A percentile compares a stretch with the other conserved stretches of the same genome.
Conservation (phyloP, 2,329 filamentous ascomycete species). For the Penicillium nordicum region DNA sequence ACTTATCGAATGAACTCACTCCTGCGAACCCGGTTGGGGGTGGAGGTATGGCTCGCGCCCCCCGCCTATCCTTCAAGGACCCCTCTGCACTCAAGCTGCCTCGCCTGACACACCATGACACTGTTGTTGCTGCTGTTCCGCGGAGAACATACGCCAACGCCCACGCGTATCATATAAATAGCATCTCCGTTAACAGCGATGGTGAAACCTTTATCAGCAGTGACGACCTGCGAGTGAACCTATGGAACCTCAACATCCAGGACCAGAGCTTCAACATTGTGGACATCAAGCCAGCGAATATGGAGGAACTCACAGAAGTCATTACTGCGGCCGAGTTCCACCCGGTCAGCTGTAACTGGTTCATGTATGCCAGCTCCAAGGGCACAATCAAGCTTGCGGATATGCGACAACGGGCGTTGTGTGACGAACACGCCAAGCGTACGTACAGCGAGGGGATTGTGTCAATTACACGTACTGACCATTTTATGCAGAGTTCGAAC, state of each 20-base stretch:
- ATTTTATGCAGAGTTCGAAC: conserved; percentile 75
- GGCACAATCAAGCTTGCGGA: conserved; percentile 98
- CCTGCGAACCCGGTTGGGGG: conserved; percentile 68
- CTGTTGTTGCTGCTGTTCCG: conserved; percentile 92
- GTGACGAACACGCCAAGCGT: conserved; percentile 95
- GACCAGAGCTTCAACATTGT: conserved; percentile 99
- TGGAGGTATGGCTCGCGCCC: conserved; percentile 71
- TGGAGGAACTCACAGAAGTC: conserved; percentile 98
- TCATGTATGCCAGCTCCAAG: conserved; percentile 99
- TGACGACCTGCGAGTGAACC: conserved; percentile 93
- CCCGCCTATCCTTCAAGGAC: conserved; percentile 72
- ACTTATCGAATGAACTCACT: conserved; percentile 90
- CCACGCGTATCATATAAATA: conserved; percentile 99
- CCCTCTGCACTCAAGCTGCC: conserved; percentile 85
- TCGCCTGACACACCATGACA: conserved; percentile 95
- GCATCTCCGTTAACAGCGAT: conserved; percentile 99
- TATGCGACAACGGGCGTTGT: conserved; percentile 95
- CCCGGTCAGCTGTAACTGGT: conserved; percentile 96
- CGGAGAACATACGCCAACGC: conserved; percentile 96
- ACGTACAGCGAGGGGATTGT: conserved; percentile 39
- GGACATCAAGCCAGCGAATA: conserved; percentile 98
- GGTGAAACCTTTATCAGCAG: conserved; percentile 99
- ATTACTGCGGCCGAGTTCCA: conserved; percentile 99
- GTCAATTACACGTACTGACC: conserved; percentile 6
- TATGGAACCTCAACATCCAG: conserved; percentile 99